Percentiles rank a stretch among this genome's conserved stretches.
phyloP scores from a whole-genome alignment of 2,329 filamentous ascomycete species.

The Fonsecaea erecta region DNA sequence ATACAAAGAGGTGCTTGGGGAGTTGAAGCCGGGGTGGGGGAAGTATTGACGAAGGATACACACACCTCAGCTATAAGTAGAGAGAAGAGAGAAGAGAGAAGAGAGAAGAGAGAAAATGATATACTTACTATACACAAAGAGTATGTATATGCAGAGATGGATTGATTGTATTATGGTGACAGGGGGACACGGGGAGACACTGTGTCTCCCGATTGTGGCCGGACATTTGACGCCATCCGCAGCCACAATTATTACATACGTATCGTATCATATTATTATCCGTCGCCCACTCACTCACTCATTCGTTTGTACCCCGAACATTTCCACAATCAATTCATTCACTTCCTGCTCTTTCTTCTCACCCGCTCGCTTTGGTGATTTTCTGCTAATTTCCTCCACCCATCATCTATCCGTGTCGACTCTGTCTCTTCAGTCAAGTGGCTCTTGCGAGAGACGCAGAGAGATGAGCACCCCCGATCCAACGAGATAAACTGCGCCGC shows the following conservation, averaged over 20 bases:
- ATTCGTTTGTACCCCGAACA: not conserved
- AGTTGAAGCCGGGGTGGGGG: slow-evolving; percentile 59
- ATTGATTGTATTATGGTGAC: not conserved
- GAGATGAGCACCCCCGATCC: slow-evolving; percentile 1
- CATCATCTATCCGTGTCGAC: not conserved
- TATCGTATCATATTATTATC: not conserved
- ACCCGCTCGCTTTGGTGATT: not conserved
- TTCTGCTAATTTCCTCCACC: not conserved
- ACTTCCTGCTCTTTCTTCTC: not conserved
- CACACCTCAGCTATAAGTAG: too few relatives aligned
- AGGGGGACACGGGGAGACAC: not conserved
- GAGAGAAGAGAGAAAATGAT: too few relatives aligned
- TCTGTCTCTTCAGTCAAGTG: not conserved
- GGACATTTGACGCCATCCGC: slow-evolving; percentile 3
- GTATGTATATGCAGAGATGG: not conserved
- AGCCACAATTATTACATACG: not conserved
- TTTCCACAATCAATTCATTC: not conserved
- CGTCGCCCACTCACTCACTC: not conserved
- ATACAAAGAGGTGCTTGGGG: slow-evolving; percentile 56
- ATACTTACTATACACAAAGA: not conserved
- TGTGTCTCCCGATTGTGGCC: not conserved
- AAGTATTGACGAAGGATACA: too few relatives aligned
- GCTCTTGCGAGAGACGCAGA: not conserved
- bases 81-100: too few relatives aligned
- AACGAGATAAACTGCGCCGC: not conserved